Evolutionary conservation across 2,329 filamentous ascomycete species (phyloP).

Genomic region (Alternaria sp.): DNA sequence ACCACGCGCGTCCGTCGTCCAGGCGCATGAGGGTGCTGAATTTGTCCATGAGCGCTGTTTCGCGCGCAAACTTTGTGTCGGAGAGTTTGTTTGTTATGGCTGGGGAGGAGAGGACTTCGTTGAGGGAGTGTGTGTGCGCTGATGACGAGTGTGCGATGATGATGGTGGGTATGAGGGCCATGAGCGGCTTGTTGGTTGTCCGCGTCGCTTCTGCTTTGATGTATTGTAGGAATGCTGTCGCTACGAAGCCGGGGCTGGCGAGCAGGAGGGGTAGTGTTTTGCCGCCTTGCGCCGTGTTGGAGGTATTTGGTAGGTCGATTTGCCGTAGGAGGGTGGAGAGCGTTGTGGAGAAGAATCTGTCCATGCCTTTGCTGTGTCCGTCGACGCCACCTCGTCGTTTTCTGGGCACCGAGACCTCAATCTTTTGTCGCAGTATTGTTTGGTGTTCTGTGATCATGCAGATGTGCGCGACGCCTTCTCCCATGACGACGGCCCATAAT

Average conservation of each 20-base stretch:
- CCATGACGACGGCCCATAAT: constrained; percentile 90
- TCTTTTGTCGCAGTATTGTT: constrained; percentile 74
- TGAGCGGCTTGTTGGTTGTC: constrained; percentile 76
- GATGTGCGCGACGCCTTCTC: constrained; percentile 84
- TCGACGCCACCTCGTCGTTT: constrained; percentile 69
- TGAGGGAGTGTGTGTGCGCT: constrained; percentile 85
- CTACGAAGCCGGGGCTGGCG: constrained; percentile 89
- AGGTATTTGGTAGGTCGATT: constrained; percentile 69
- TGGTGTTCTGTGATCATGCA: constrained; percentile 83
- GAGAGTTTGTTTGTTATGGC: constrained; percentile 80
- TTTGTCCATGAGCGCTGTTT: constrained; percentile 84
- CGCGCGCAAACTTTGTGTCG: constrained; percentile 86
- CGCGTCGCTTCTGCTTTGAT: constrained; percentile 68
- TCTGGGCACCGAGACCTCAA: constrained; percentile 73
- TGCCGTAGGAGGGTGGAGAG: constrained; percentile 78
- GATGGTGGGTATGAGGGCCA: constrained; percentile 68
- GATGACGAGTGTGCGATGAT: constrained; percentile 83
- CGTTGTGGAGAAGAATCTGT: constrained; percentile 79
- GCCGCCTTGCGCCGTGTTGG: constrained; percentile 46
- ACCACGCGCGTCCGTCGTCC: constrained; percentile 90
- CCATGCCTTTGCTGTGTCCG: constrained; percentile 75
- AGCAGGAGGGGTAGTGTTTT: constrained; percentile 72
- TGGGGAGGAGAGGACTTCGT: constrained; percentile 83
- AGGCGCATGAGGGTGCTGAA: constrained; percentile 80
- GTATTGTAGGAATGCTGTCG: constrained; percentile 79